phyloP scores from a whole-genome alignment of 2,329 filamentous ascomycete genomes.

The Tolypocladium nubicola region DNA sequence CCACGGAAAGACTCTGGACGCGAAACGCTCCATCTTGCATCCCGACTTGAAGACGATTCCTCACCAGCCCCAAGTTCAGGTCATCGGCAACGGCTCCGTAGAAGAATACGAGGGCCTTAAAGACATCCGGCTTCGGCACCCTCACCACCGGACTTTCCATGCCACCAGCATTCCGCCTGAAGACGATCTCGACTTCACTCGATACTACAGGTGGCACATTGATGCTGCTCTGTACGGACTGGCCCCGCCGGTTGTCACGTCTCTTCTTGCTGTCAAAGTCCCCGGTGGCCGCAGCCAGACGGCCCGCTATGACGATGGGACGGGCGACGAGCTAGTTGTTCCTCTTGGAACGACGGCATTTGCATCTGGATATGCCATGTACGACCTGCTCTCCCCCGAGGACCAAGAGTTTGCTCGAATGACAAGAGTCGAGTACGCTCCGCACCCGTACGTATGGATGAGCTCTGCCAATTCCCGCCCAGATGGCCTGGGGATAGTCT shows the following conservation, averaged over 20 bases:
- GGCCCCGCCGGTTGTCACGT: not conserved
- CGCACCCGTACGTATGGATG: not conserved
- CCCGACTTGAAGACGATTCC: constrained; percentile 74
- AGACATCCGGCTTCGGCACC: not conserved
- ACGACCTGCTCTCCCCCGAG: not conserved
- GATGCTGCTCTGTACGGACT: not conserved
- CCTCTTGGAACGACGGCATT: not conserved
- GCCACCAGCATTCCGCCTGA: not conserved
- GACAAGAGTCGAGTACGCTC: not conserved
- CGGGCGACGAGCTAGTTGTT: not conserved
- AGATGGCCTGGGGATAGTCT: not conserved
- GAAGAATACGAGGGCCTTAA: not conserved
- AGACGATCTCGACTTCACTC: not conserved
- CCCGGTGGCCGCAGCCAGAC: not conserved
- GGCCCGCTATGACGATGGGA: not conserved
- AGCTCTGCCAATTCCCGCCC: not conserved
- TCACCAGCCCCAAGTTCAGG: constrained; percentile 53
- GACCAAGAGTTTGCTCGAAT: not conserved
- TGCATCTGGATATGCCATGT: not conserved
- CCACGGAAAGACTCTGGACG: constrained; percentile 64
- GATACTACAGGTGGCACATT: not conserved
- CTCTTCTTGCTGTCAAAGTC: not conserved
- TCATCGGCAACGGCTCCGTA: not conserved
- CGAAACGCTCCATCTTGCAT: constrained; percentile 55
- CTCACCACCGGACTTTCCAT: not conserved